Conservation (phyloP, 805 yeast genomes). For the Teunomyces kruisii region DNA sequence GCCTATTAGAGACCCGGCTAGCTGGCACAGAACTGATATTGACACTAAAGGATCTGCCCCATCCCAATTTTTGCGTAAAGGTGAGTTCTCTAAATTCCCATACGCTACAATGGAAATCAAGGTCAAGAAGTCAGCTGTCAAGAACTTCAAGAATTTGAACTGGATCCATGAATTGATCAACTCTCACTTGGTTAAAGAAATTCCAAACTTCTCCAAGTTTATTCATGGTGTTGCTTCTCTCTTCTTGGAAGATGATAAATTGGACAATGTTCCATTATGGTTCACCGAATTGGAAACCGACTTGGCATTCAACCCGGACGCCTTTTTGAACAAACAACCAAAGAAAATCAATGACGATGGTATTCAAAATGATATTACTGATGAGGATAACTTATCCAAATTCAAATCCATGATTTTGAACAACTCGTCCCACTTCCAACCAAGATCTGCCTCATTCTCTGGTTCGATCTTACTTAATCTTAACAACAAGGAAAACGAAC, state of each 20-base stretch:
- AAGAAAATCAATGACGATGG: slow-evolving; percentile 8
- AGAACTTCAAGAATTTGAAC: slow-evolving; percentile 46
- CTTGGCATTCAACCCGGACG: slow-evolving; percentile 16
- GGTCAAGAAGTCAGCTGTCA: slow-evolving; percentile 37
- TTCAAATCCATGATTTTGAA: slow-evolving; percentile 38
- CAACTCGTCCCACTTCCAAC: slow-evolving; percentile 27
- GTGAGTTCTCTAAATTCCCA: slow-evolving; percentile 83
- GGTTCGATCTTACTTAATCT: slow-evolving; percentile 27
- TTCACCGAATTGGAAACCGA: slow-evolving; percentile 74
- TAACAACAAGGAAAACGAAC: slow-evolving; percentile 6
- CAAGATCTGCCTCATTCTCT: slow-evolving; percentile 41
- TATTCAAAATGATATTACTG: slow-evolving; percentile 39
- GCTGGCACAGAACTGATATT: slow-evolving; percentile 91
- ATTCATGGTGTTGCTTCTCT: slow-evolving; percentile 89
- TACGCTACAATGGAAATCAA: slow-evolving; percentile 87
- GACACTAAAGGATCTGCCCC: slow-evolving; percentile 76
- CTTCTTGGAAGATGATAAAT: slow-evolving; percentile 84
- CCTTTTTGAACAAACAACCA: slow-evolving; percentile 10
- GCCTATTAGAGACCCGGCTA: slow-evolving; percentile 84
- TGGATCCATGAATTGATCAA: slow-evolving; percentile 90
- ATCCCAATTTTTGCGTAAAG: slow-evolving; percentile 72
- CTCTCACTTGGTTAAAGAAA: slow-evolving; percentile 85
- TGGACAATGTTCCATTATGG: slow-evolving; percentile 94
- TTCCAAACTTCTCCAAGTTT: slow-evolving; percentile 90
- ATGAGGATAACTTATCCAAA: slow-evolving; percentile 45